Conservation (phyloP, 2,329 filamentous ascomycete genomes). For the Dissoconium aciculare region DNA sequence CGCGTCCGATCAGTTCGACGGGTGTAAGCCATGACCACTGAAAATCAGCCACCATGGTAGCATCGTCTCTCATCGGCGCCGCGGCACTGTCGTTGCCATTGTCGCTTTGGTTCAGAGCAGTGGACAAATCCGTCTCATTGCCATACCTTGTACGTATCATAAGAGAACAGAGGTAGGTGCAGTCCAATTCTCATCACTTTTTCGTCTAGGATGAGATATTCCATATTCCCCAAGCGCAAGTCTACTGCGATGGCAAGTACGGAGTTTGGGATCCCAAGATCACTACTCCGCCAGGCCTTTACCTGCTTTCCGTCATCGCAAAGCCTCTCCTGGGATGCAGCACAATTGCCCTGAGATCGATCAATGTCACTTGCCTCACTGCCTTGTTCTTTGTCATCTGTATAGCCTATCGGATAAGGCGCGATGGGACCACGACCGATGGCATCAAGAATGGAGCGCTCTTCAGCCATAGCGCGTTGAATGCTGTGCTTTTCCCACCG, state of each 20-base stretch:
- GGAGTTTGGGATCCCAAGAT: conserved; percentile 88
- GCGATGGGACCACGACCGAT: conserved; percentile 7
- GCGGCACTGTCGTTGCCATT: too few species aligned
- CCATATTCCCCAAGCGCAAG: conserved; percentile 80
- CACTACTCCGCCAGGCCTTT: conserved; percentile 81
- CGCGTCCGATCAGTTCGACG: too few species aligned
- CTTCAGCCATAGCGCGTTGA: conserved; percentile 46
- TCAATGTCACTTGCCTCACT: conserved; percentile 28
- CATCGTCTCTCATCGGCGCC: too few species aligned
- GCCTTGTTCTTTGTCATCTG: conserved; percentile 20
- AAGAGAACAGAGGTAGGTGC: too few species aligned
- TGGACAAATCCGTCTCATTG: too few species aligned
- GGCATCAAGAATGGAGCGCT: not conserved
- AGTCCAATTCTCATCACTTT: too few species aligned
- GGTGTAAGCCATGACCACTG: too few species aligned
- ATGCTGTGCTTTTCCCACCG: conserved; percentile 72
- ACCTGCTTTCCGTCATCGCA: conserved; percentile 27
- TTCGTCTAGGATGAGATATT: conserved; percentile 60
- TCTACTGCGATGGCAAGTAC: conserved; percentile 64
- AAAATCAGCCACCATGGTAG: too few species aligned
- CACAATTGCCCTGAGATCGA: conserved; percentile 23
- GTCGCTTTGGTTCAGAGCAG: too few species aligned
- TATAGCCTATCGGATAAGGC: conserved; percentile 15
- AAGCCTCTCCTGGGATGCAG: conserved; percentile 27
- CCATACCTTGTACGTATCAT: too few species aligned